Base-by-base conservation (phyloP, 176 grass and related monocot species). In the Oryza glaberrima region DNA sequence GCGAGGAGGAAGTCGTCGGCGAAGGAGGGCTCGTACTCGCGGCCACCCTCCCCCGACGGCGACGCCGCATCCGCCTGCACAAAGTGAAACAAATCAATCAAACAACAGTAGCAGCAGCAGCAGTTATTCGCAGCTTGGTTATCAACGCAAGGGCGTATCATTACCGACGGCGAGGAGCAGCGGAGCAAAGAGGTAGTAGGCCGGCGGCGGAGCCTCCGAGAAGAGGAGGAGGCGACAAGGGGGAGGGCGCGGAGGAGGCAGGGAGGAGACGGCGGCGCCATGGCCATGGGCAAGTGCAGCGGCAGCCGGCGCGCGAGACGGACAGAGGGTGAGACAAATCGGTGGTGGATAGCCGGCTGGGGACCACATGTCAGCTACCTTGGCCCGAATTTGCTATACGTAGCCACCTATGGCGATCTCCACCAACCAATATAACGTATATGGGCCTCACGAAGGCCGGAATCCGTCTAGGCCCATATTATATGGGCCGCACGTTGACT, bases 131-230 rank as follows among this genome's bases (percentile, higher is more conserved):
- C 56, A 61, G 2, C 16, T 56, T 6, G 51, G 1, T 2, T 19
- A 19, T 0, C 47, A 15, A 49, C 47, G 47, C 0, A 48, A 11
- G 0, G 10, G 13, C 47, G 15, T 49, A 15, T 14, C 47, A 71
- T 77, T 30, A 90, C 88, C 83, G 73, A 58, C 34, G 78, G 78
- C 66, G 45, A 81, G 5, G 88, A 72, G 88, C 78, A 85, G 52
- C 58, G 54, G 52, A 90, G 23, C 65, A 6, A 56, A 5, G 43
- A 49, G 41, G 5, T 2, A 41, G 1, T 1, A 72, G 22, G 66
- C 54, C 17, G 83, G 35, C 35, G 54, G 7, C 25, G n/a, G 67
- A 66, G 67, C 30, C 61, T 11, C 13, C 4, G 13, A 5, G 6
- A 6, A 3, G 67, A 25, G 66, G 6, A 2, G 2, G 67, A 25